Evolutionary conservation across 345 rosid species (phyloP), one percentile per base, ranked within the genome.

Genomic region (Salix koriyanagi): DNA sequence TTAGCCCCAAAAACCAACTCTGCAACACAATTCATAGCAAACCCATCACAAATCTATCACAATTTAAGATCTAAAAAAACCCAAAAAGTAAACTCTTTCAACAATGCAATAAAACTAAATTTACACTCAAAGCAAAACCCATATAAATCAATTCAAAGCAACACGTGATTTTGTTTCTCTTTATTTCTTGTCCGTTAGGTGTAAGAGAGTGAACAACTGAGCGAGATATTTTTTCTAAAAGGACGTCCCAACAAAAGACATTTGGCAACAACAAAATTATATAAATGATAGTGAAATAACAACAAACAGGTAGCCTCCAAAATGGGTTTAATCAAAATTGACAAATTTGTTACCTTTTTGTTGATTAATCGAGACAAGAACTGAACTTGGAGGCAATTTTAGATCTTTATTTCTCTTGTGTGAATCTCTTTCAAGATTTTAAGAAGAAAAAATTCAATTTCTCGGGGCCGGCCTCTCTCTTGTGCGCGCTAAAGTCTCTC

Each of bases 91-190:
- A 65, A 30, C 16, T 42, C 54, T 50, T 46, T 30, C 23, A 65
- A 14, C 67, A 67, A 72, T 54, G 76, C 73, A 73, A 67, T 32
- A 60, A 62, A 68, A 54, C 60, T 54, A 28, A 39, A 74, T 46
- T 69, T 79, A 68, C 73, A 73, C 77, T 79, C 73, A 60, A 78
- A 78, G 81, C 72, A 66, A 65, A 30, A 48, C 41, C 74, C 60
- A 76, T 44, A 3, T 44, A 44, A 44, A 44, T 0, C 13, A 44
- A 72, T 72, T 78, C 67, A 66, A 79, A 79, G 81, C 39, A 67
- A 67, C 23, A 54, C 36, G 52, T 62, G 72, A 71, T 67, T 34
- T 23, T 42, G 30, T 14, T 36, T 7, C 48, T 39, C 8, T 18
- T 42, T 18, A 13, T 68, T 68, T 37, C 54, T 10, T 21, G 5